Conservation (phyloP, 495 filamentous ascomycete species). For the Cercophora samala region DNA sequence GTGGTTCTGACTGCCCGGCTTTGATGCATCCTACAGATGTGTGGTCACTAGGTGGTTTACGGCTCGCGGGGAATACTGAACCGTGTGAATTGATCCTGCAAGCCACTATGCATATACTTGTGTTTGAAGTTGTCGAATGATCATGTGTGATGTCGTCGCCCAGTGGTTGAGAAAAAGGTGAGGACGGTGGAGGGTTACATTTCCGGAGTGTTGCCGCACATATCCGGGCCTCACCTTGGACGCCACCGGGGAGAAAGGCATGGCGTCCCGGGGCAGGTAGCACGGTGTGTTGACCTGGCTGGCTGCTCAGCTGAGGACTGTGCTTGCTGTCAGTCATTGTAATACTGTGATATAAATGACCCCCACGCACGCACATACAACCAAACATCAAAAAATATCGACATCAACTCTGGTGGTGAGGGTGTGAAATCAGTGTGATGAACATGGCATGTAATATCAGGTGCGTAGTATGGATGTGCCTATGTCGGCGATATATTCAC, state of each 20-base stretch:
- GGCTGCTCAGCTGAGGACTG: neutral
- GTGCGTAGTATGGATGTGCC: neutral
- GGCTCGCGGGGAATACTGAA: neutral
- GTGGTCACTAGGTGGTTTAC: neutral
- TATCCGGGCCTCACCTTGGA: neutral
- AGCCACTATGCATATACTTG: neutral
- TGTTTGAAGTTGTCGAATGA: neutral
- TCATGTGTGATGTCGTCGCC: neutral
- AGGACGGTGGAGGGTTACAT: neutral
- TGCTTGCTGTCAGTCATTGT: neutral
- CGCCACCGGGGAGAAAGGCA: neutral
- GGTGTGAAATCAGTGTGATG: neutral
- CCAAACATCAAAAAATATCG: no score
- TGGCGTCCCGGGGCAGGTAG: neutral
- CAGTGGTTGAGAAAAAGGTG: neutral
- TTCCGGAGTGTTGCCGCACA: neutral
- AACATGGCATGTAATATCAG: neutral
- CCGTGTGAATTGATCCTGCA: neutral
- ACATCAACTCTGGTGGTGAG: neutral
- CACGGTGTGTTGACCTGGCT: neutral
- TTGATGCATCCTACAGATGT: no score
- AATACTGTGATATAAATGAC: neutral
- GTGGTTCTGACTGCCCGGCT: no score
- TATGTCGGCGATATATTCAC: neutral
- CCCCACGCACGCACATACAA: neutral